Base-by-base conservation (phyloP, 495 filamentous ascomycete species). In the Aspergillus carlsbadensis region DNA sequence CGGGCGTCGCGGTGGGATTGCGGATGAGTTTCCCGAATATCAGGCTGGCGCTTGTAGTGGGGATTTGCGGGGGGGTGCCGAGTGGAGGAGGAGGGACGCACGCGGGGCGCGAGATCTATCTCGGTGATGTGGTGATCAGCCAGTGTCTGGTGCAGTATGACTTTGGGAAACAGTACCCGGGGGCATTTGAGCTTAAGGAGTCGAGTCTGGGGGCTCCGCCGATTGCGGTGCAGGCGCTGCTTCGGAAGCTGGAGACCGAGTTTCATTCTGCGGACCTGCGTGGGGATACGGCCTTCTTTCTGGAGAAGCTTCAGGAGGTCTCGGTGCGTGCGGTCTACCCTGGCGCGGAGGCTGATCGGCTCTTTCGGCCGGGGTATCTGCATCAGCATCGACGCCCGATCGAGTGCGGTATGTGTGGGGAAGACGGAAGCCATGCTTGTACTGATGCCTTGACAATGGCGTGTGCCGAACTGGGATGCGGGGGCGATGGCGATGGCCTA, bases 41-140 rank as follows among this genome's bases (percentile, higher is more conserved):
- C 14, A 54, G 57, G 31, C 57, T 71, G n/a, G 61, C 54, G 6
- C 35, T 71, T 8, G 48, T 70, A 10, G 67, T 71, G 6, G 69
- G 69, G 6, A 55, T 74, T 22, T 72, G 70, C 39, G 67, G 70
- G 13, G 69, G 55, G 7, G 54, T 67, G 6, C 67, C 70, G 5
- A 43, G 66, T 11, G 13, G 18, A n/a, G n/a, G n/a, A n/a, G n/a
- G n/a, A n/a, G n/a, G n/a, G 14, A 18, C 33, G 47, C 33, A 22
- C n/a, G 43, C 50, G n/a, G 20, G 20, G 18, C 37, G 52, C 3
- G 58, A 68, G 14, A 61, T 72, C 6, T 50, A 73, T 14, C 54
- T 78, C 1, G 76, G 78, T 7, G 75, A 80, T 58, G 74, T 78
- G 0, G 49, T 79, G 17, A 67, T 80, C 14, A 75, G 74, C 57